A percentile compares a stretch with the other conserved stretches of the same genome.
These are phyloP conservation scores for Calocybe gambosa DNA, from an alignment of 1,284 basidiomycete genomes.

Conservation along the genomic window DNA sequence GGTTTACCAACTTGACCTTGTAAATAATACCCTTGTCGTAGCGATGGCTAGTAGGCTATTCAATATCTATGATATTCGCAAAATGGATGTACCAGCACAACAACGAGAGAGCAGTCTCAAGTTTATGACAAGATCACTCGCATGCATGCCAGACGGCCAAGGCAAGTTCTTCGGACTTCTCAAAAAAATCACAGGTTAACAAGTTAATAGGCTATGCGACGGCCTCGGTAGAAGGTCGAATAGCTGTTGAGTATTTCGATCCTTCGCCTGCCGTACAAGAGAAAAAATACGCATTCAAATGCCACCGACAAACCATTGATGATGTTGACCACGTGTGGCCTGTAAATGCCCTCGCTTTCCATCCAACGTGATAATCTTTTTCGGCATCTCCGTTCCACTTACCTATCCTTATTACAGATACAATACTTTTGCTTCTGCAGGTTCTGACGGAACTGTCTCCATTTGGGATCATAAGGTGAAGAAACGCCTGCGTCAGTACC, in stretches of 20 bases:
- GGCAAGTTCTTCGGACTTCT: slow-evolving; percentile 42
- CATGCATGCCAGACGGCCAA: slow-evolving; percentile 89
- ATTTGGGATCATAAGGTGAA: slow-evolving; percentile 98
- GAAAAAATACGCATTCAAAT: slow-evolving; percentile 98
- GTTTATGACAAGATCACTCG: slow-evolving; percentile 88
- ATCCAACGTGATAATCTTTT: slow-evolving; percentile 55
- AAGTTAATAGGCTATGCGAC: slow-evolving; percentile 80
- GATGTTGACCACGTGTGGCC: slow-evolving; percentile 99
- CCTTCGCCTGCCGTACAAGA: slow-evolving; percentile 70
- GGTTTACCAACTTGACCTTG: slow-evolving; percentile 76
- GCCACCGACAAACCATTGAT: slow-evolving; percentile 86
- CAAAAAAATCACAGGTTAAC: background rate
- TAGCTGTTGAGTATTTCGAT: slow-evolving; percentile 97
- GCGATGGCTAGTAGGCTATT: slow-evolving; percentile 88
- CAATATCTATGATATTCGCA: slow-evolving; percentile 79
- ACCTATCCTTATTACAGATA: slow-evolving; percentile 40
- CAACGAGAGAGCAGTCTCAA: slow-evolving; percentile 90
- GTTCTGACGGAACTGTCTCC: slow-evolving; percentile 87
- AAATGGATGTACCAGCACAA: slow-evolving; percentile 68
- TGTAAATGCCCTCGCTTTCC: slow-evolving; percentile 92
- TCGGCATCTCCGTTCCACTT: slow-evolving; percentile 18
- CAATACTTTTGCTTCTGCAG: slow-evolving; percentile 93
- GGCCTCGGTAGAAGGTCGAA: slow-evolving; percentile 91
- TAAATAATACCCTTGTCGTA: slow-evolving; percentile 74
- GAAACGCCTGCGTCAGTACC: slow-evolving; percentile 88